phyloP scores from a whole-genome alignment of 306 rosid genomes.

The Luffa acutangula region DNA sequence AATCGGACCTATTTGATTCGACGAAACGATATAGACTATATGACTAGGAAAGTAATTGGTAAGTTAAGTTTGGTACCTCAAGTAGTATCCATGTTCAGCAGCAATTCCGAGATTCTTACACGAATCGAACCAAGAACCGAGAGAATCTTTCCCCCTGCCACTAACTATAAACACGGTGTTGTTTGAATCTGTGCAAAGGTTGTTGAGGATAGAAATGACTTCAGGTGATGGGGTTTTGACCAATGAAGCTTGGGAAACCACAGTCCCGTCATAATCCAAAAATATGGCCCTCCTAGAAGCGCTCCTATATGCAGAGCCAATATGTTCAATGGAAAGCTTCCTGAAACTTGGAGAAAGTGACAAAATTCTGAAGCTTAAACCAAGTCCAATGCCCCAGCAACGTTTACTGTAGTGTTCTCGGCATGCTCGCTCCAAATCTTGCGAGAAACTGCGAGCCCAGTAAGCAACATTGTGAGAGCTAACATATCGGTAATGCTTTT shows the following conservation, averaged over 20 bases:
- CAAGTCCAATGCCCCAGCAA: constrained; percentile 79
- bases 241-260: constrained; percentile 55
- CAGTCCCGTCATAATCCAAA: constrained; percentile 86
- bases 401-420: constrained; percentile 52
- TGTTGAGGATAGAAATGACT: constrained; percentile 52
- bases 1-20: not conserved
- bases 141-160: constrained; percentile 54
- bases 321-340: constrained; percentile 56
- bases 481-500: constrained; percentile 67
- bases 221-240: constrained; percentile 43
- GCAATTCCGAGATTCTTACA: constrained; percentile 82
- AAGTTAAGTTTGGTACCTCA: constrained; percentile 37
- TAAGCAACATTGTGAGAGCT: constrained; percentile 81
- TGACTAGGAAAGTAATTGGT: not conserved
- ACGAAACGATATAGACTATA: not conserved
- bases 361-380: constrained; percentile 55
- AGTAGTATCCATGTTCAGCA: constrained; percentile 85
- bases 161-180: constrained; percentile 83
- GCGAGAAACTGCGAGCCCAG: constrained; percentile 61
- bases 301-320: constrained; percentile 55
- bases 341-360: constrained; percentile 80
- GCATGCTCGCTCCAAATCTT: constrained; percentile 64
- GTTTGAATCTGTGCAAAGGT: constrained; percentile 53
- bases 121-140: constrained; percentile 55
- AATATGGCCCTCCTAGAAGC: constrained; percentile 62